Conservation (phyloP, 2,329 filamentous ascomycete species). For the Colletotrichum neosansevieriae region DNA sequence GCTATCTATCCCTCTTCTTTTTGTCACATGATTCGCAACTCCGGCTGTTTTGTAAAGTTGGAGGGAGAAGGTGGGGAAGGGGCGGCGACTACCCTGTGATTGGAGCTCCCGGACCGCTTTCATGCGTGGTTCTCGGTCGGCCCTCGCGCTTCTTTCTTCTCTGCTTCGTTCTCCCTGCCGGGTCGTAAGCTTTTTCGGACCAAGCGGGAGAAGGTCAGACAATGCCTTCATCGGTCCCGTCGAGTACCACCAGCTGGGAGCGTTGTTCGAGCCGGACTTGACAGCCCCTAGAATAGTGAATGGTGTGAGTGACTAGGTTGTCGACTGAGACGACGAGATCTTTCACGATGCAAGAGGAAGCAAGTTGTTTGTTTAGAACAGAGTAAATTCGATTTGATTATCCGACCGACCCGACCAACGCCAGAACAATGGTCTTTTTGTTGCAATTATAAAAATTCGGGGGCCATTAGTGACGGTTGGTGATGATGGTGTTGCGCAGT, state of each 20-base stretch:
- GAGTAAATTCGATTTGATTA: slow-evolving; percentile 26
- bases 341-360: not conserved
- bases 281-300: not conserved
- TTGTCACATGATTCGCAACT: slow-evolving; percentile 14
- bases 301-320: too few relatives aligned
- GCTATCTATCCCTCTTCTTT: not conserved
- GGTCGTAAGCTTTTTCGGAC: too few relatives aligned
- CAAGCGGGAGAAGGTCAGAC: too few relatives aligned
- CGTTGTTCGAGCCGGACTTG: not conserved
- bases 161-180: too few relatives aligned
- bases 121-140: not conserved
- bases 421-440: slow-evolving; percentile 33
- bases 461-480: slow-evolving; percentile 30
- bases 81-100: too few relatives aligned
- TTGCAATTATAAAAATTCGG: slow-evolving; percentile 21
- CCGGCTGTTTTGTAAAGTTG: slow-evolving; percentile 13
- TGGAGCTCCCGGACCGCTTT: slow-evolving; percentile 1
- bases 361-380: slow-evolving; percentile 11
- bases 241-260: too few relatives aligned
- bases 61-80: not conserved
- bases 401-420: slow-evolving; percentile 30
- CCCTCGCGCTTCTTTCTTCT: too few relatives aligned
- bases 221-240: too few relatives aligned
- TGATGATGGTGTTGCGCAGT: not conserved
- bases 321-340: not conserved